A percentile compares a stretch with the other conserved stretches of the same genome.
These are phyloP conservation scores for Fusarium verticillioides DNA, from an alignment of 2,329 filamentous ascomycete species.

Conservation along the genomic window DNA sequence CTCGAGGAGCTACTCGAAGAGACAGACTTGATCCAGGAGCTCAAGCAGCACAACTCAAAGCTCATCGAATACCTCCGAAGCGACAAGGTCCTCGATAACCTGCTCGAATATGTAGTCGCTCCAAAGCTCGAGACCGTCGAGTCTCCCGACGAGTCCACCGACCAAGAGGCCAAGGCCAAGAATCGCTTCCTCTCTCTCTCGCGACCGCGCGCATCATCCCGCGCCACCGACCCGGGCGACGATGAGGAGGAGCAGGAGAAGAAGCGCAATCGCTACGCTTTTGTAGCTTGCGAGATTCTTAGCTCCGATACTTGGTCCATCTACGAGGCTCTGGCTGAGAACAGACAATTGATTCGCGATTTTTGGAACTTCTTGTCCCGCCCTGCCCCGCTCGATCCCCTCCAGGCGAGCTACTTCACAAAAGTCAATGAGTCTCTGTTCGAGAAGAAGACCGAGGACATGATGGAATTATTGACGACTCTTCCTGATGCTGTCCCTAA, in stretches of 20 bases:
- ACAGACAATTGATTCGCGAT: conserved; percentile 77
- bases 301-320: conserved; percentile 98
- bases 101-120: conserved; percentile 92
- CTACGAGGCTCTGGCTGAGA: conserved; percentile 90
- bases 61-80: conserved; percentile 95
- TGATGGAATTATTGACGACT: conserved; percentile 89
- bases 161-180: conserved; percentile 62
- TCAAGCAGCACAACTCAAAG: conserved; percentile 98
- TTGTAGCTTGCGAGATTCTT: conserved; percentile 90
- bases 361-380: conserved; percentile 93
- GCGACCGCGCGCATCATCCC: conserved; percentile 65
- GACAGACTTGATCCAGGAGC: conserved; percentile 94
- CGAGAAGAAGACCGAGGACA: conserved; percentile 97
- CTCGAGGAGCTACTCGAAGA: conserved; percentile 97
- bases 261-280: conserved; percentile 92
- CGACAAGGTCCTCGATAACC: conserved; percentile 82
- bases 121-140: conserved; percentile 72
- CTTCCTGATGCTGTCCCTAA: conserved; percentile 84
- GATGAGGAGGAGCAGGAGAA: conserved; percentile 85
- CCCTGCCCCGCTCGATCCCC: conserved; percentile 86
- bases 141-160: conserved; percentile 61
- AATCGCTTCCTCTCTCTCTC: conserved; percentile 59
- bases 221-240: conserved; percentile 57
- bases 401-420: conserved; percentile 97
- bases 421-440: conserved; percentile 98